Evolutionary conservation across 2,329 filamentous ascomycete species (phyloP), one percentile per base, ranked within the genome.

Genomic region (Cladosporium sp.): DNA sequence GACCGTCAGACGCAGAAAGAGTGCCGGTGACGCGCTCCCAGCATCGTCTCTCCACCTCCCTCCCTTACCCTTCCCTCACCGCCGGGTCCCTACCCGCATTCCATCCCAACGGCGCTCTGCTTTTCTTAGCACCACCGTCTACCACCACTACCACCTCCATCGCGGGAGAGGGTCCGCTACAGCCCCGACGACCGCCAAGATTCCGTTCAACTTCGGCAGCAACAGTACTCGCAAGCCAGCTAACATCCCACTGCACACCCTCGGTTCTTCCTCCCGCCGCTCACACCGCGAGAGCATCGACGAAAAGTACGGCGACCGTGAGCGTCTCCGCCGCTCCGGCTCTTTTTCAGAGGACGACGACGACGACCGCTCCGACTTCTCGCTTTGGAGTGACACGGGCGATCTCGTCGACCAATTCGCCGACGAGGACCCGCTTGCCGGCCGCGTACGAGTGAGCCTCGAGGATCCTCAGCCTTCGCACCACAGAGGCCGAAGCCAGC

Each of bases 371-470:
- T 86, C 82, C 54, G 82, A 85, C 62, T 87, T 88, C 69, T 88
- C 84, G 52, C 82, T 87, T 61, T 96, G 89, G 90, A 91, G 88
- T 66, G 90, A 96, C 70, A 95, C 92, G 38, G 92, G 90, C 65
- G 93, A 97, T 71, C 82, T 97, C 62, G 89, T 88, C 64, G 92
- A 96, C 74, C 92, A 94, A 77, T 78, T 91, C 61, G 86, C 82
- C 63, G 85, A 87, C 75, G 83, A 84, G 64, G 88, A 95, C 68
- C 88, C 89, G 53, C 78, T 95, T 59, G 83, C 81, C 60, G 80
- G 83, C 60, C 84, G 81, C 62, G 76, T 92, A 53, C 77, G 78
- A 63, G 75, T 82, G 60, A 83, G 83, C 59, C 70, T 85, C 52
- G 82, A 88, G 67, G 79, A 71, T 62, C 78, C 82, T 60, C 72